A percentile compares a stretch with the other conserved stretches of the same genome.
Conservation (phyloP, 2,329 filamentous ascomycete species). For the Calonectria pauciramosa region DNA sequence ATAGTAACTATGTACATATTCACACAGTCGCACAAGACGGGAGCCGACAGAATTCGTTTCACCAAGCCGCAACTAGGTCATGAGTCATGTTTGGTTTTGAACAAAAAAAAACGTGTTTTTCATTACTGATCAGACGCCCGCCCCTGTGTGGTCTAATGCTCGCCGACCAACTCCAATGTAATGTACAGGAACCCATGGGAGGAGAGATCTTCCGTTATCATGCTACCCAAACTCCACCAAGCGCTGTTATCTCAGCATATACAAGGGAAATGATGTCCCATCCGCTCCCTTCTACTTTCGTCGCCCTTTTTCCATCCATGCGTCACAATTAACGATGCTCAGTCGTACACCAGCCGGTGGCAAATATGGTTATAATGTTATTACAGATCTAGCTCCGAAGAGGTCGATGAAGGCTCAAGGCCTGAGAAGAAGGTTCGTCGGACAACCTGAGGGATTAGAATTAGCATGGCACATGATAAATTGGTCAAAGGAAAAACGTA, state of each 20-base stretch:
- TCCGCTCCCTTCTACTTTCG: conserved; percentile 30
- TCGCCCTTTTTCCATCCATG: conserved; percentile 26
- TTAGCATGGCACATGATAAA: conserved; percentile 1
- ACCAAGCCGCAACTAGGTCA: neutral
- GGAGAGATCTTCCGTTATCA: conserved; percentile 67
- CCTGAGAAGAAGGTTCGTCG: conserved; percentile 59
- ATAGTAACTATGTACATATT: neutral
- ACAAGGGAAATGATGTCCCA: conserved; percentile 42
- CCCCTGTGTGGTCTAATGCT: conserved; percentile 60
- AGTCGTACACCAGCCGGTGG: conserved; percentile 30
- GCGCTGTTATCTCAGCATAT: conserved; percentile 49
- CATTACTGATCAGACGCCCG: conserved; percentile 53
- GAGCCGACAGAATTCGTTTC: neutral
- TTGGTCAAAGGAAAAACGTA: conserved; percentile 64
- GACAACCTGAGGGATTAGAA: conserved; percentile 47
- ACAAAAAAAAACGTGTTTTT: conserved; percentile 30
- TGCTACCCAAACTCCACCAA: conserved; percentile 48
- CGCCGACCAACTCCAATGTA: conserved; percentile 59
- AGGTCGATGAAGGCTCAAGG: conserved; percentile 50
- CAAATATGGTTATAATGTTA: conserved; percentile 37
- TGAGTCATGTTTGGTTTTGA: neutral
- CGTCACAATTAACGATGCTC: conserved; percentile 39
- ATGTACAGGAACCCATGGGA: conserved; percentile 66
- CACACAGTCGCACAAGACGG: neutral
- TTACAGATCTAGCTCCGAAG: conserved; percentile 49